Percentiles rank a stretch among this genome's conserved stretches.
phyloP scores from a whole-genome alignment of 164 flowering plant genomes.

The Stephania cephalantha region DNA sequence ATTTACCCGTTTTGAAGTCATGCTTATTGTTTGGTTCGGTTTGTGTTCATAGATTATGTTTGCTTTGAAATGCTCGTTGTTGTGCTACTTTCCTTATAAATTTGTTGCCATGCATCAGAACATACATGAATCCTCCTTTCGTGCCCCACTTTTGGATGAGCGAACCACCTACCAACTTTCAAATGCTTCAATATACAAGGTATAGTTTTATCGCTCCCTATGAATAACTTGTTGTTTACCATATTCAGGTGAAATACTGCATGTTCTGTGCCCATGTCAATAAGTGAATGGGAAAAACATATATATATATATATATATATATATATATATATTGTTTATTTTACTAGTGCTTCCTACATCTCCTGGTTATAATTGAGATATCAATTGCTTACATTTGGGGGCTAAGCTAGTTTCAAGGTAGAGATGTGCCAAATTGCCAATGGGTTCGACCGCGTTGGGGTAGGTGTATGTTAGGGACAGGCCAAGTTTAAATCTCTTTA shows the following conservation, averaged over 20 bases:
- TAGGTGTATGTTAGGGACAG: no score
- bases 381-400: no score
- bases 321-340: no score
- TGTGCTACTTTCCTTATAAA: constrained; percentile 9
- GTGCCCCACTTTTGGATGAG: constrained; percentile 23
- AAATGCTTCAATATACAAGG: constrained; percentile 78
- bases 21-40: background rate
- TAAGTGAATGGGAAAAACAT: background rate
- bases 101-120: constrained; percentile 39
- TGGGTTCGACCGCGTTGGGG: no score
- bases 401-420: no score
- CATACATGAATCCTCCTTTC: constrained; percentile 41
- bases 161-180: constrained; percentile 32
- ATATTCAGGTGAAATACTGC: background rate
- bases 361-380: no score
- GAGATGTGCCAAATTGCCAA: no score
- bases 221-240: background rate
- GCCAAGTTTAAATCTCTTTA: no score
- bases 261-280: background rate
- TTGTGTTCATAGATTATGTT: background rate
- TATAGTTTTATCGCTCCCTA: constrained; percentile 15
- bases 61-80: background rate
- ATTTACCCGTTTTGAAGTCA: no score
- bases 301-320: no score
- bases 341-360: no score